Conservation (phyloP, 2,329 filamentous ascomycete species). For the Penicillium vulpinum region DNA sequence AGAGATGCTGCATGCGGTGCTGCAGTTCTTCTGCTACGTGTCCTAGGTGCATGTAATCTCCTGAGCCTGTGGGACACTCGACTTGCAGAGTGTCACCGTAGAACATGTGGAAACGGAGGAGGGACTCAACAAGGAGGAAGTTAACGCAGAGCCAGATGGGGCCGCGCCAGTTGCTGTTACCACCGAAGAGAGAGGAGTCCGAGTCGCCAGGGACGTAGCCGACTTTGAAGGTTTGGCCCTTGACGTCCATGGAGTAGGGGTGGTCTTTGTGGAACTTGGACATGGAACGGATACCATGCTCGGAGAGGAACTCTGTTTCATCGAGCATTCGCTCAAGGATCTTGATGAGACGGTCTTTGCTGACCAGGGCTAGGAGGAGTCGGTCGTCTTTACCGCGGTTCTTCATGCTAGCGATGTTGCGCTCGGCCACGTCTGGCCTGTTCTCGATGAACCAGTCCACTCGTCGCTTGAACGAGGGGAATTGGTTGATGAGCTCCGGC, state of each 20-base stretch:
- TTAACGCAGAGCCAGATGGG: conserved; percentile 97
- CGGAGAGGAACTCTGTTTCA: conserved; percentile 87
- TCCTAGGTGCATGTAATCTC: conserved; percentile 92
- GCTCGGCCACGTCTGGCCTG: conserved; percentile 78
- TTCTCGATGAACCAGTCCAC: conserved; percentile 94
- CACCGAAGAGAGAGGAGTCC: conserved; percentile 90
- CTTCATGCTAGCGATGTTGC: conserved; percentile 91
- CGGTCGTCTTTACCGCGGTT: conserved; percentile 88
- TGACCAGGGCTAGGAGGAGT: conserved; percentile 84
- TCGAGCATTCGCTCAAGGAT: conserved; percentile 91
- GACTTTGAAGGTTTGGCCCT: conserved; percentile 84
- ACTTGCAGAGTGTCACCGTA: conserved; percentile 86
- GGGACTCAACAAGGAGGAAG: conserved; percentile 87
- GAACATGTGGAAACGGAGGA: conserved; percentile 96
- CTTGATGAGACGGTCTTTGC: conserved; percentile 84
- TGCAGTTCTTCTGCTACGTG: conserved; percentile 94
- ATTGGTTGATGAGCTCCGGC: conserved; percentile 86
- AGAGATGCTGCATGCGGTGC: conserved; percentile 89
- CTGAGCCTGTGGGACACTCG: conserved; percentile 90
- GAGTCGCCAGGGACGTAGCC: conserved; percentile 94
- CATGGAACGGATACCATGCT: conserved; percentile 86
- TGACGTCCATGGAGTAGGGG: conserved; percentile 93
- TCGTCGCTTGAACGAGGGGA: conserved; percentile 89
- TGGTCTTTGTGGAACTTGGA: conserved; percentile 89
- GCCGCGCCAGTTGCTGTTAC: conserved; percentile 97